A percentile compares a stretch with the other conserved stretches of the same genome.
These are phyloP conservation scores for Penicillium cinerascens DNA, from an alignment of 495 filamentous ascomycete genomes.

Conservation along the genomic window DNA sequence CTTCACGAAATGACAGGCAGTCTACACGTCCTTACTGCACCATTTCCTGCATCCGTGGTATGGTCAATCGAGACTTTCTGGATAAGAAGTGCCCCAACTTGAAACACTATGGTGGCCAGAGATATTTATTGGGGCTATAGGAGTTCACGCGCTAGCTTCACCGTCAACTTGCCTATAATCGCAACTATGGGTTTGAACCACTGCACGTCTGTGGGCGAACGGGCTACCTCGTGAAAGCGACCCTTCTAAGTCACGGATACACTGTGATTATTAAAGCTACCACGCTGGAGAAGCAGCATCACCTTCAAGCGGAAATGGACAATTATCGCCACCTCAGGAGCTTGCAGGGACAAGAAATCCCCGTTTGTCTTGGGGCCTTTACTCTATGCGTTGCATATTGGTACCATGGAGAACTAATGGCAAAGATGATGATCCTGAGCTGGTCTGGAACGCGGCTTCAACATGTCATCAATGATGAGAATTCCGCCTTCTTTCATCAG, in stretches of 20 bases:
- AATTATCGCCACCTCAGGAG: slow-evolving; percentile 22
- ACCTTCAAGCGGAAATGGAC: slow-evolving; percentile 20
- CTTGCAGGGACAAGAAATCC: slow-evolving; percentile 21
- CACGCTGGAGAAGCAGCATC: slow-evolving; percentile 20
- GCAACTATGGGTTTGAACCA: slow-evolving; percentile 21
- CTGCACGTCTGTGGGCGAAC: slow-evolving; percentile 26
- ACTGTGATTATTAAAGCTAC: slow-evolving; percentile 30
- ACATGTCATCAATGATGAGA: slow-evolving; percentile 18
- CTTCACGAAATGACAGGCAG: slow-evolving; percentile 12
- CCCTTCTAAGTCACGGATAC: slow-evolving; percentile 25
- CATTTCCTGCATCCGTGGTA: slow-evolving; percentile 24
- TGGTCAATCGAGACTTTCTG: slow-evolving; percentile 19
- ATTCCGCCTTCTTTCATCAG: slow-evolving; percentile 14
- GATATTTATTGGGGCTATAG: slow-evolving; percentile 14
- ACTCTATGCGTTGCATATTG: slow-evolving; percentile 20
- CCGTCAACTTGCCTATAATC: slow-evolving; percentile 21
- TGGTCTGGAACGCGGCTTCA: slow-evolving; percentile 24
- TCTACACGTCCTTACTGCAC: slow-evolving; percentile 24
- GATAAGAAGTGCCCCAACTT: slow-evolving; percentile 26
- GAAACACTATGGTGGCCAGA: slow-evolving; percentile 15
- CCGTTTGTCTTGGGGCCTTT: slow-evolving; percentile 22
- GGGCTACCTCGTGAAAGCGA: slow-evolving; percentile 30
- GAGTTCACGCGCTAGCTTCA: slow-evolving; percentile 25
- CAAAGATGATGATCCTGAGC: slow-evolving; percentile 24
- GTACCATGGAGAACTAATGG: slow-evolving; percentile 27